Conservation (phyloP, 768 basidiomycete species). For the Xanthoconium stramineum region DNA sequence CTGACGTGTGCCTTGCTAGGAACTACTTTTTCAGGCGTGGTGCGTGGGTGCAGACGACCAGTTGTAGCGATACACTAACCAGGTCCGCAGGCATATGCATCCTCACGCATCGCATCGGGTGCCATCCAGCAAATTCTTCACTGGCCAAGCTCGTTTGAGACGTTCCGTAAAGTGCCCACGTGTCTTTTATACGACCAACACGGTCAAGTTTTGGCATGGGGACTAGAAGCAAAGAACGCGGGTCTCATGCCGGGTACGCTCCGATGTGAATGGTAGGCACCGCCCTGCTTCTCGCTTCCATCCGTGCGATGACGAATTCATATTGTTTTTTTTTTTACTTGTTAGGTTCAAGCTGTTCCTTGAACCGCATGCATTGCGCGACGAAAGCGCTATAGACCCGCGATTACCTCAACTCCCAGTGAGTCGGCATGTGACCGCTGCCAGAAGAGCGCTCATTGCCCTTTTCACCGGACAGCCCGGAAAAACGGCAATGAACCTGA, state of each 20-base stretch:
- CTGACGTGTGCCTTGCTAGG: conserved; percentile 38
- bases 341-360: conserved; percentile 86
- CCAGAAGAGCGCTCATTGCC: background rate
- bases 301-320: background rate
- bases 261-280: conserved; percentile 50
- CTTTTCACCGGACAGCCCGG: conserved; percentile 47
- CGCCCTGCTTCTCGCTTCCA: background rate
- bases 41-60: conserved; percentile 38
- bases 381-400: conserved; percentile 67
- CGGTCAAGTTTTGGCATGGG: conserved; percentile 79
- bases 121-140: conserved; percentile 79
- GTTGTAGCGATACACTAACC: conserved; percentile 5
- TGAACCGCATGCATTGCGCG: conserved; percentile 76
- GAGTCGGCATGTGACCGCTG: conserved; percentile 28
- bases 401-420: conserved; percentile 79
- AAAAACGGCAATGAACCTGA: conserved; percentile 74
- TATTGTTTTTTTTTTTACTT: background rate
- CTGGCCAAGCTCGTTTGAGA: conserved; percentile 86
- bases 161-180: conserved; percentile 83
- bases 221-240: conserved; percentile 82
- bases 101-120: conserved; percentile 77
- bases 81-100: conserved; percentile 69
- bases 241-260: conserved; percentile 62
- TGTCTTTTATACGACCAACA: conserved; percentile 77
- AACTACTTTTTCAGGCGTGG: conserved; percentile 86